Evolutionary conservation across 164 flowering plant genomes (phyloP), one percentile per base, ranked within the genome.

Genomic region (Vitis cinerea): DNA sequence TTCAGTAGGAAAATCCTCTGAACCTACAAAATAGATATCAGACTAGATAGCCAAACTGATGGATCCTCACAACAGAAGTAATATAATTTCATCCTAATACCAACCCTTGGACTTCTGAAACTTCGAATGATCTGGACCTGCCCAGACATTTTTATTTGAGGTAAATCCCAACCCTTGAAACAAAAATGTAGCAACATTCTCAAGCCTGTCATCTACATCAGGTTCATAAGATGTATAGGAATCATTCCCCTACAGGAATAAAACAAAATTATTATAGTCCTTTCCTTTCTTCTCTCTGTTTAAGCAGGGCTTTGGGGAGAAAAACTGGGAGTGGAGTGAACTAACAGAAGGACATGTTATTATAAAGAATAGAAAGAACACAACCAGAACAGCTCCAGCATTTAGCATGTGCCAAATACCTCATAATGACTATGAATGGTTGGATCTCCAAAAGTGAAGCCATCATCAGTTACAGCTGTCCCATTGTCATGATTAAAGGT

Each of bases 111-210:
- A 65, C 74, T 90, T 96, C 63, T 78, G 84, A 77, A 79, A 96
- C 74, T 93, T 93, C 99, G 98, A 96, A 74, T 96, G 99, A 73
- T 92, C 95, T 63, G 98, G 97, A 70, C 99, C 99, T 58, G 99
- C 99, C 99, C 99, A 96, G 37, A 91, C 88, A 87, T 96, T 96
- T 65, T 79, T 86, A 63, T 83, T 92, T 27, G 92, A 83, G 58
- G 79, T 62, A 50, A 88, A 72, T 56, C 97, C 98, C 78, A 92
- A 70, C 59, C 85, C 85, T 48, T 77, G 72, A 67, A 86, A 83
- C 70, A 89, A 65, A 78, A 81, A 87, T 37, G 60, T 83, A 65
- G 85, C 90, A 72, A 88, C 83, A 53, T 82, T 83, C 53, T 85
- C 90, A 71, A 73, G 79, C 72, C 79, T 83, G 52, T 85, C 92